Evolutionary conservation across 2,329 filamentous ascomycete genomes (phyloP), one percentile per base, ranked within the genome.

Genomic region (Fusarium clavum): DNA sequence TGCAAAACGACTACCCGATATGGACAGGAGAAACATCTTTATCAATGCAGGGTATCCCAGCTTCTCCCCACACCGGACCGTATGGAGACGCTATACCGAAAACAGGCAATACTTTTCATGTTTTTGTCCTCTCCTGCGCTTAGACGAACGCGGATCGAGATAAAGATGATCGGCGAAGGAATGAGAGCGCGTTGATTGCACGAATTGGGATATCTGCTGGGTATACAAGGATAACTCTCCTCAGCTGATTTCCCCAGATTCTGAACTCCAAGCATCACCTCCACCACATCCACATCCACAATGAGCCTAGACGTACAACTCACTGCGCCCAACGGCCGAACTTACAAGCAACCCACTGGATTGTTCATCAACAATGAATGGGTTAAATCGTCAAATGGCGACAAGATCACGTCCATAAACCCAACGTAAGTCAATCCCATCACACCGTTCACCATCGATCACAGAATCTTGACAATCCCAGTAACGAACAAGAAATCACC

Each of bases 281-380:
- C 32, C 9, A 5, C 32, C 30, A 51, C 38, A 60, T 59, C 8
- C 25, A 25, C 18, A 38, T 18, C 38, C 55, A 64, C 18, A 53
- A 75, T 75, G 73, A 72, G 57, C 32, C 34, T 73, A 34, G 57
- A 75, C 43, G 67, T 75, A 11, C 61, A 79, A 62, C 75, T 80
- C 45, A 78, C 72, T 40, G 79, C 79, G 12, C 79, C 79, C 13
- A 94, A 94, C 79, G 91, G 91, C 74, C 85, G 83, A 73, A 89
- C 88, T 72, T 92, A 92, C 72, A 83, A 80, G 30, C 89, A 92
- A 77, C 90, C 90, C 12, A 87, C 86, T 13, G 91, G 92, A 14
- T 84, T 94, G 14, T 94, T 93, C 80, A 93, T 94, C 81, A 92
- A 92, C 82, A 93, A 93, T 65, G 89, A 92, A 76, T 93, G 91